Base-by-base conservation (phyloP, 345 rosid genomes). In the Bretschneidera sinensis region DNA sequence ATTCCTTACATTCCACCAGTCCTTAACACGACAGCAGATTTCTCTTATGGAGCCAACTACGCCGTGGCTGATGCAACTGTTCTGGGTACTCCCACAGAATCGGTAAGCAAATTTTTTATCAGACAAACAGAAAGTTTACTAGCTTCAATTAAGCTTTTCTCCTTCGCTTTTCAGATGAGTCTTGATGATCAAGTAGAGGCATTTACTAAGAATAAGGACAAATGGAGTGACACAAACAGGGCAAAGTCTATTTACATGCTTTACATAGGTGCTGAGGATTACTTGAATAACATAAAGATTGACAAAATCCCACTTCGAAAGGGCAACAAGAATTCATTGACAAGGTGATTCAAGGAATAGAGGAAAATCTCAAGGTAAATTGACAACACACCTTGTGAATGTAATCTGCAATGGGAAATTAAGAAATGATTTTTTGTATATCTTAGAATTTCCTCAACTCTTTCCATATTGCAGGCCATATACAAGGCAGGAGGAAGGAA, bases 401-500 rank as follows among this genome's bases (percentile, higher is more conserved):
- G 1, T 7, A 2, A 51, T 66, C 20, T 47, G 17, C 31, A 50
- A 11, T 14, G 17, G n/a, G 24, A 33, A 18, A 33, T 55, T 15
- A 49, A 2, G 33, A 21, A 3, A 17, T 24, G 10, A 57, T 48
- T 34, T 21, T 16, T 51, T 17, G n/a, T 13, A 14, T 39, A n/a
- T n/a, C n/a, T n/a, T n/a, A n/a, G n/a, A 11, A 45, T 45, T 61
- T 24, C 33, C 33, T 28, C 33, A 28, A 28, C 8, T 22, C 34
- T 17, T 56, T n/a, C n/a, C n/a, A n/a, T n/a, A n/a, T n/a, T 67
- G 65, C 47, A 73, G 77, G 34, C 17, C 22, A 48, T 73, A 24
- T 68, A 73, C 66, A 1, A 4, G 55, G 24, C 34, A 16, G 69
- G 76, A 58, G 76, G 76, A 31, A 73, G 77, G 58, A 73, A 68